Conservation (phyloP, 768 basidiomycete species). For the Hortiboletus flavorubellus region DNA sequence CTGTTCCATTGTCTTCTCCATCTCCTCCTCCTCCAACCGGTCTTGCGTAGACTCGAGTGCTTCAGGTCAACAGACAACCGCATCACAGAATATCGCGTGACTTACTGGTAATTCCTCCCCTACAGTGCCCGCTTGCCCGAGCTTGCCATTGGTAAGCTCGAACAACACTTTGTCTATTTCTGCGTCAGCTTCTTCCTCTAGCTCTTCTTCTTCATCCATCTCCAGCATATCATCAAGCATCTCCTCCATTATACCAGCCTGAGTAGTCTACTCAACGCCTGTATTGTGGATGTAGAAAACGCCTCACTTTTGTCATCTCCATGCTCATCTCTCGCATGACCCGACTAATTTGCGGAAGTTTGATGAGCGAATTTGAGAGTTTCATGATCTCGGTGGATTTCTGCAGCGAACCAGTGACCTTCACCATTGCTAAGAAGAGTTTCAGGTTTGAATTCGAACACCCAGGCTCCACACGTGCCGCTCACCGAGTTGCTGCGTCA, state of each 20-base stretch:
- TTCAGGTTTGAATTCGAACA: not conserved
- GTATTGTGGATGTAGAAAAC: not conserved
- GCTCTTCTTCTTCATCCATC: constrained; percentile 89
- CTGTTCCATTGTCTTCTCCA: constrained; percentile 83
- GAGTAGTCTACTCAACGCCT: constrained; percentile 4
- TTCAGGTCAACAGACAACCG: constrained; percentile 6
- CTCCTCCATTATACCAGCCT: constrained; percentile 98
- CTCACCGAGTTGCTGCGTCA: constrained; percentile 90
- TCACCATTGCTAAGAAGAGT: constrained; percentile 72
- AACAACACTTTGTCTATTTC: constrained; percentile 97
- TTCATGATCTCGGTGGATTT: constrained; percentile 99
- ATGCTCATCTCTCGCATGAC: constrained; percentile 98
- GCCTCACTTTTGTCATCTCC: constrained; percentile 95
- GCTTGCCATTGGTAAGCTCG: constrained; percentile 92
- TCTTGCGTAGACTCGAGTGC: constrained; percentile 52
- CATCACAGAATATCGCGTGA: constrained; percentile 9
- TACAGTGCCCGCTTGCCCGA: constrained; percentile 80
- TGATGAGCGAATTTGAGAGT: constrained; percentile 88
- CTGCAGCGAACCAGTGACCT: constrained; percentile 96
- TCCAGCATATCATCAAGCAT: constrained; percentile 95
- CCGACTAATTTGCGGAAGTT: constrained; percentile 87
- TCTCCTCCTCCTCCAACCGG: constrained; percentile 72
- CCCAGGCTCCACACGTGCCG: constrained; percentile 6
- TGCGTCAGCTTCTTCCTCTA: constrained; percentile 94
- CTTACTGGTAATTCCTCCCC: constrained; percentile 74